Percentiles rank a stretch among this genome's conserved stretches.
These are phyloP conservation scores for Pirum gemmata DNA, from an alignment of 78 protist genomes.

Conservation along the genomic window DNA sequence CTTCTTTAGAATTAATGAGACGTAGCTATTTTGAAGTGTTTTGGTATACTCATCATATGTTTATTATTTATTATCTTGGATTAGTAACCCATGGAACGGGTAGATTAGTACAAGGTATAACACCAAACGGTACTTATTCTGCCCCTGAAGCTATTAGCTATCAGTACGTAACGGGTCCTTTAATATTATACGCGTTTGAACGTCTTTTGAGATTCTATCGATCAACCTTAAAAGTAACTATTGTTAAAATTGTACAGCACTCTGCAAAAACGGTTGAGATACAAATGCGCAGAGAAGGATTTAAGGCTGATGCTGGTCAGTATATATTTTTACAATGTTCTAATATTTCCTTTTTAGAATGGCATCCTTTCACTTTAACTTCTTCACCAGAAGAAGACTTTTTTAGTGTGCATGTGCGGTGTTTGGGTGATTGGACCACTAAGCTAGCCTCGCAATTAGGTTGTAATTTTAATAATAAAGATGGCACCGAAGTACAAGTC, in stretches of 20 bases:
- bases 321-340: slow-evolving; percentile 77
- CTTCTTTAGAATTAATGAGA: slow-evolving; percentile 60
- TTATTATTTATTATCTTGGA: slow-evolving; percentile 66
- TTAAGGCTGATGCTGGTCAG: slow-evolving; percentile 74
- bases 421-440: slow-evolving; percentile 53
- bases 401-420: slow-evolving; percentile 68
- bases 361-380: slow-evolving; percentile 89
- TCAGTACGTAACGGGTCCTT: slow-evolving; percentile 72
- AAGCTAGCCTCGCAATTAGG: slow-evolving; percentile 23
- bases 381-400: slow-evolving; percentile 77
- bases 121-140: background rate
- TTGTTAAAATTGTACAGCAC: slow-evolving; percentile 60
- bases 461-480: slow-evolving; percentile 3
- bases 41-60: slow-evolving; percentile 85
- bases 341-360: slow-evolving; percentile 51
- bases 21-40: slow-evolving; percentile 73
- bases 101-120: slow-evolving; percentile 1
- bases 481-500: background rate
- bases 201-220: slow-evolving; percentile 59
- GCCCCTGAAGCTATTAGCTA: slow-evolving; percentile 53
- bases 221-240: slow-evolving; percentile 38
- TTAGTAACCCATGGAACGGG: slow-evolving; percentile 65
- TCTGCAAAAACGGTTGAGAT: slow-evolving; percentile 65
- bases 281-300: slow-evolving; percentile 50
- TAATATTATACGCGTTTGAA: slow-evolving; percentile 66